Conservation (phyloP, 2,329 filamentous ascomycete genomes). For the Botrytis porri region DNA sequence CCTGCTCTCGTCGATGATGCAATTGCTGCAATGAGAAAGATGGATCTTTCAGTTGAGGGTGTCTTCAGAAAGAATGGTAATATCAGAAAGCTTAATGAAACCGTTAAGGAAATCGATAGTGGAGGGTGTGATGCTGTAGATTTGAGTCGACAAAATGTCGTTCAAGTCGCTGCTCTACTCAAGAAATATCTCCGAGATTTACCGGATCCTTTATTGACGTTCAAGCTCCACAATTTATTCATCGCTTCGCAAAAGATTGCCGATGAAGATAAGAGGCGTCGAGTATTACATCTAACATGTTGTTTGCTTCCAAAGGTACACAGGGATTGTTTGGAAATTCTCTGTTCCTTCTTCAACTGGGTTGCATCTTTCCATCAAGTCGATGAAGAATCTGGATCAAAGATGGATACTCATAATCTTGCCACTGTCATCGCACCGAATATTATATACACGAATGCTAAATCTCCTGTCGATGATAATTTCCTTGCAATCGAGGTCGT, state of each 20-base stretch:
- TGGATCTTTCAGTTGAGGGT: slow-evolving; percentile 98
- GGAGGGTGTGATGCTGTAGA: slow-evolving; percentile 83
- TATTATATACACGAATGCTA: slow-evolving; percentile 72
- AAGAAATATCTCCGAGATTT: slow-evolving; percentile 95
- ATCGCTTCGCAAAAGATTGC: slow-evolving; percentile 84
- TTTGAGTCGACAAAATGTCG: slow-evolving; percentile 82
- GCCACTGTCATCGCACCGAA: slow-evolving; percentile 97
- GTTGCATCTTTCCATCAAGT: slow-evolving; percentile 95
- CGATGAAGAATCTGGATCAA: slow-evolving; percentile 93
- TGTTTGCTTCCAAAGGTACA: slow-evolving; percentile 91
- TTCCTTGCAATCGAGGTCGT: slow-evolving; percentile 94
- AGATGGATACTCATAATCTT: slow-evolving; percentile 98
- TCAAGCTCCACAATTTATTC: slow-evolving; percentile 90
- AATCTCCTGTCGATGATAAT: slow-evolving; percentile 75
- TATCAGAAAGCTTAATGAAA: slow-evolving; percentile 86
- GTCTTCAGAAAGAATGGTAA: slow-evolving; percentile 99
- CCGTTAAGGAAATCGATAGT: slow-evolving; percentile 81
- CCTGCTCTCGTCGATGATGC: slow-evolving; percentile 95
- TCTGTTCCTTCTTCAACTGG: slow-evolving; percentile 97
- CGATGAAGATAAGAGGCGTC: slow-evolving; percentile 76
- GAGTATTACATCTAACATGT: slow-evolving; percentile 85
- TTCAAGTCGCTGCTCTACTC: slow-evolving; percentile 88
- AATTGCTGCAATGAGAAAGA: slow-evolving; percentile 91
- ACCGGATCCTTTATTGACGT: slow-evolving; percentile 89
- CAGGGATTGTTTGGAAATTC: slow-evolving; percentile 88